Percentiles rank a stretch among this genome's conserved stretches.
Evolutionary conservation across 768 basidiomycete species (phyloP).

Genomic region (Boletus subcaerulescens): DNA sequence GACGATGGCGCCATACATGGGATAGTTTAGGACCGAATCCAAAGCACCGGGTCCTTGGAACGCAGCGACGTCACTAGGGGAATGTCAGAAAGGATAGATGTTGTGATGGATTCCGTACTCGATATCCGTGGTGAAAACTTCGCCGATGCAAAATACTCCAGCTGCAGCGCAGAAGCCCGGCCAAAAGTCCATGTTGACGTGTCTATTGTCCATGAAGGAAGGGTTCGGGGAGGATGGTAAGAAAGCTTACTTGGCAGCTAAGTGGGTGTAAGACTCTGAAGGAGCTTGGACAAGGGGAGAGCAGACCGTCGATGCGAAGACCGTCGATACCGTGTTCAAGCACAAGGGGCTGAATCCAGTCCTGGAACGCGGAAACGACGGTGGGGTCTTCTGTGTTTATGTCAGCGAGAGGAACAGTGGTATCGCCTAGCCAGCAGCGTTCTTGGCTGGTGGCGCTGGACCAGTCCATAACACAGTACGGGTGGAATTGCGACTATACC

Average conservation of each 20-base stretch:
- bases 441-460: conserved; percentile 67
- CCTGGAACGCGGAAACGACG: conserved; percentile 59
- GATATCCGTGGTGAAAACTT: conserved; percentile 59
- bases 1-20: conserved; percentile 61
- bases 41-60: conserved; percentile 63
- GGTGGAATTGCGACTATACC: conserved; percentile 63
- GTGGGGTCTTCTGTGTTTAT: conserved; percentile 68
- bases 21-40: conserved; percentile 72
- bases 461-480: conserved; percentile 74
- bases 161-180: conserved; percentile 68
- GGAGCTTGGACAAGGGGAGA: neutral
- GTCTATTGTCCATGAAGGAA: conserved; percentile 35
- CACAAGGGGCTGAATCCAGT: conserved; percentile 70
- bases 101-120: conserved; percentile 34
- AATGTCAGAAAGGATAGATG: conserved; percentile 14
- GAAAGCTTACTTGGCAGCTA: conserved; percentile 34
- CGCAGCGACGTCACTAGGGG: conserved; percentile 46
- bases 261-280: neutral
- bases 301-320: conserved; percentile 74
- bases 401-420: conserved; percentile 70
- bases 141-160: conserved; percentile 84
- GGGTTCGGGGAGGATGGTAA: neutral
- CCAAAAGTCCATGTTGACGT: conserved; percentile 77
- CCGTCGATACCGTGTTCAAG: conserved; percentile 75
- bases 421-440: conserved; percentile 82